phyloP scores from a whole-genome alignment of 192 early-diverging fungal species.

The Jimgerdemannia flammicorona region DNA sequence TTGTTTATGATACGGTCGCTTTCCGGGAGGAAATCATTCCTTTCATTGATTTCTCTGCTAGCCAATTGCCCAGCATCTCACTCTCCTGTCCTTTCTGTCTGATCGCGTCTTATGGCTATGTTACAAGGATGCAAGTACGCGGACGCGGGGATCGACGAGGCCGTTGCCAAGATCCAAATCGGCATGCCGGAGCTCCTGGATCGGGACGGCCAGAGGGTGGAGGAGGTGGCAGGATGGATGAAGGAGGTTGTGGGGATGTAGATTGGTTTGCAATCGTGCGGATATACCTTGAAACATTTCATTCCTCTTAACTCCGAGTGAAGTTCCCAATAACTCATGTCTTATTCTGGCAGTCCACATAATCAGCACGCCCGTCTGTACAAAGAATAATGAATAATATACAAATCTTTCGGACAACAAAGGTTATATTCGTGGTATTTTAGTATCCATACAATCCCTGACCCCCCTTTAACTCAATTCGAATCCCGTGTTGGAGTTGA shows the following conservation, averaged over 20 bases:
- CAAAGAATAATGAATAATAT: too few species aligned
- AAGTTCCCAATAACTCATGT: too few species aligned
- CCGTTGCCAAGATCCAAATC: not conserved
- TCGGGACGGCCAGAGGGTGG: not conserved
- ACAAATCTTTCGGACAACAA: too few species aligned
- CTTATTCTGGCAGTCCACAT: too few species aligned
- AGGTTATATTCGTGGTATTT: too few species aligned
- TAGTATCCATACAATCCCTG: too few species aligned
- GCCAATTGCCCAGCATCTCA: not conserved
- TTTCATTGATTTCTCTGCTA: not conserved
- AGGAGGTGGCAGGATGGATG: not conserved
- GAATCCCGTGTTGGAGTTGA: slow-evolving; percentile 69
- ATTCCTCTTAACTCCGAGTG: too few species aligned
- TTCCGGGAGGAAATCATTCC: not conserved
- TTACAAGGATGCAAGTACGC: not conserved
- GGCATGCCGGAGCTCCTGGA: not conserved
- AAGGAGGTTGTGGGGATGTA: not conserved
- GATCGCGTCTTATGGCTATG: not conserved
- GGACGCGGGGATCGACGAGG: not conserved
- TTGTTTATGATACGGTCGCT: not conserved
- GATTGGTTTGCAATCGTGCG: not conserved
- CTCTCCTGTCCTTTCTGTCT: not conserved
- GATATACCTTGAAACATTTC: too few species aligned
- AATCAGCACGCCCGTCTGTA: too few species aligned
- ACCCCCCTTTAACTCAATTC: slow-evolving; percentile 52